Conservation (phyloP, 495 filamentous ascomycete species). For the Ramalina intermedia region DNA sequence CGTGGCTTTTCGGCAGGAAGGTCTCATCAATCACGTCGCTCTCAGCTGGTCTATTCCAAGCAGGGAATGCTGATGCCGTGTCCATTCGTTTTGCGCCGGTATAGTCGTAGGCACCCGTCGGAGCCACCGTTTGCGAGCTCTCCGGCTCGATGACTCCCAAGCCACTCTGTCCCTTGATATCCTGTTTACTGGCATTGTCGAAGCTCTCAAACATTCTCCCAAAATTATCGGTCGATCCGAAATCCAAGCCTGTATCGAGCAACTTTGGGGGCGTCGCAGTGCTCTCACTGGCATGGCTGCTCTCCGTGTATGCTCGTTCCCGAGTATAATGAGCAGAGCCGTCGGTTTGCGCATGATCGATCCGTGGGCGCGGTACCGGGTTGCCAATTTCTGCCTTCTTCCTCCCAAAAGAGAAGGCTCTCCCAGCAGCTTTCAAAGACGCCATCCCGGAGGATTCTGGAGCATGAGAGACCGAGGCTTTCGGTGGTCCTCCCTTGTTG, state of each 20-base stretch:
- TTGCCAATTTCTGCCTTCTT: conserved; percentile 30
- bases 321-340: conserved; percentile 26
- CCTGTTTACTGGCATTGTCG: conserved; percentile 41
- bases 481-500: conserved; percentile 30
- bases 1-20: neutral
- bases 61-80: neutral
- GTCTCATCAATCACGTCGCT: neutral
- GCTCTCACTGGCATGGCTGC: conserved; percentile 35
- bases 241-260: conserved; percentile 40
- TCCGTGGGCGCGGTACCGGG: conserved; percentile 19
- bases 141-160: neutral
- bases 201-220: conserved; percentile 51
- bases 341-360: conserved; percentile 15
- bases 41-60: neutral
- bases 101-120: neutral
- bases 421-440: conserved; percentile 51
- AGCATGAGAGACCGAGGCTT: conserved; percentile 43
- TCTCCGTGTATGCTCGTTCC: conserved; percentile 38
- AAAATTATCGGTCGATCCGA: conserved; percentile 43
- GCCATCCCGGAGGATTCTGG: conserved; percentile 32
- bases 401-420: conserved; percentile 64
- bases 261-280: conserved; percentile 59
- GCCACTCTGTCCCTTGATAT: conserved; percentile 36
- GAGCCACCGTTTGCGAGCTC: neutral
- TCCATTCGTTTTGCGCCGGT: neutral